phyloP scores from a whole-genome alignment of 148 eudicot species.

The Camellia lanceoleosa region DNA sequence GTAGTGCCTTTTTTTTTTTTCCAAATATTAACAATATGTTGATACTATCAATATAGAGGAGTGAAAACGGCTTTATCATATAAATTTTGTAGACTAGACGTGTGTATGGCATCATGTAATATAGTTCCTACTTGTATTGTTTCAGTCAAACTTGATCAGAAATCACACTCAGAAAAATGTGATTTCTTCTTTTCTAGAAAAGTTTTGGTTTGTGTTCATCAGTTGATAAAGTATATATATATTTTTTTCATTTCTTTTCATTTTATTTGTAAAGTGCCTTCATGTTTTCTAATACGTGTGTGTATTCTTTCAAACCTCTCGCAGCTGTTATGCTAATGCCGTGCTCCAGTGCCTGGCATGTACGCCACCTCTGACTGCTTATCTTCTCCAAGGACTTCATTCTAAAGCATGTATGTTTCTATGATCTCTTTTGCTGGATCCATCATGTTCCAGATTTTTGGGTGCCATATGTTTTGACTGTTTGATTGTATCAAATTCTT shows the following conservation, averaged over 20 bases:
- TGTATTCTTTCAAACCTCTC: conserved; percentile 12
- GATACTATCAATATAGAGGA: neutral
- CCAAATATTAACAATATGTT: neutral
- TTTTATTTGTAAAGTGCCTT: neutral
- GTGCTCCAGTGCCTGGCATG: conserved; percentile 87
- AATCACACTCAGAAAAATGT: neutral
- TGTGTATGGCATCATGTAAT: neutral
- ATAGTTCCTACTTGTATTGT: neutral
- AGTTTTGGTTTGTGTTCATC: neutral
- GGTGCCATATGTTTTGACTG: neutral
- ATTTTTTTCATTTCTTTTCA: neutral
- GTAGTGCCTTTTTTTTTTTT: neutral
- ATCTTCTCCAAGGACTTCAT: conserved; percentile 81
- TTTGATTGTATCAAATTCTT: neutral
- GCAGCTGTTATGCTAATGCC: conserved; percentile 87
- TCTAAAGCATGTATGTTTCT: conserved; percentile 68
- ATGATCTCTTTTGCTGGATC: conserved; percentile 2
- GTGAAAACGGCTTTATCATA: neutral
- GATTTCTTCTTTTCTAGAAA: neutral
- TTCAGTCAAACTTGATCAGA: neutral
- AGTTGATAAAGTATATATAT: neutral
- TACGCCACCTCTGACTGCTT: conserved; percentile 87
- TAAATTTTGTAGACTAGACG: neutral
- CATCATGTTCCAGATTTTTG: neutral
- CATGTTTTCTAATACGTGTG: conserved; percentile 4